Percentiles rank a stretch among this genome's conserved stretches.
Evolutionary conservation across 805 yeast species (phyloP).

Genomic region (Teunomyces kruisii): DNA sequence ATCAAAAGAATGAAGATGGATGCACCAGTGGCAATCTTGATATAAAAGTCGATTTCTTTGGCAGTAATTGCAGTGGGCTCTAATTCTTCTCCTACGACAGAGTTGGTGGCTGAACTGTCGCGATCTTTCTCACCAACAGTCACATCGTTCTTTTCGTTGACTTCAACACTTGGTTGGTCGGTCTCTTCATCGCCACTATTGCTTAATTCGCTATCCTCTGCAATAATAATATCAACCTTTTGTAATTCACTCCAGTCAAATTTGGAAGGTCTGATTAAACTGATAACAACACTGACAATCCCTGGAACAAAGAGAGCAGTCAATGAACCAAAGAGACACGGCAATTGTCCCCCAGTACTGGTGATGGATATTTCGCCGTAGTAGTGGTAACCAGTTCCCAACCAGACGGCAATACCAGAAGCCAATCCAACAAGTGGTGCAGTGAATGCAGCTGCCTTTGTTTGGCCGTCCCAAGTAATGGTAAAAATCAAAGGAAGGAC

Average conservation of each 20-base stretch:
- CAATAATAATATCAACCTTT: slow-evolving; percentile 15
- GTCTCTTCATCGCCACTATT: background rate
- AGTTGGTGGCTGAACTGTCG: background rate
- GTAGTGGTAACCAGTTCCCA: slow-evolving; percentile 26
- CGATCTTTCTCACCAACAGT: background rate
- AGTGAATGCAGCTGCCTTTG: slow-evolving; percentile 26
- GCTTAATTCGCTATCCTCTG: background rate
- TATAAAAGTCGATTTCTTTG: slow-evolving; percentile 12
- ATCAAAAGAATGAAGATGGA: slow-evolving; percentile 26
- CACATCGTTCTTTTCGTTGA: background rate
- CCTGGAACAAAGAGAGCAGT: slow-evolving; percentile 32
- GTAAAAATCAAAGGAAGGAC: slow-evolving; percentile 35
- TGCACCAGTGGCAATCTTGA: slow-evolving; percentile 26
- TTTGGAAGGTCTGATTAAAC: slow-evolving; percentile 14
- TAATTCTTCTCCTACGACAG: background rate
- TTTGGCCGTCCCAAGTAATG: slow-evolving; percentile 34
- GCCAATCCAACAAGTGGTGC: slow-evolving; percentile 32
- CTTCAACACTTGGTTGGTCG: background rate
- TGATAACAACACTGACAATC: slow-evolving; percentile 11
- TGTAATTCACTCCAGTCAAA: slow-evolving; percentile 29
- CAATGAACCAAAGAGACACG: slow-evolving; percentile 34
- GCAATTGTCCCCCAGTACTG: slow-evolving; percentile 29
- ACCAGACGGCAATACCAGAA: slow-evolving; percentile 32
- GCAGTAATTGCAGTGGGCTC: background rate
- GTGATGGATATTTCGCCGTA: slow-evolving; percentile 26